These are phyloP conservation scores for Cucurbita maxima DNA, from an alignment of 306 rosid genomes.

Conservation along the genomic window DNA sequence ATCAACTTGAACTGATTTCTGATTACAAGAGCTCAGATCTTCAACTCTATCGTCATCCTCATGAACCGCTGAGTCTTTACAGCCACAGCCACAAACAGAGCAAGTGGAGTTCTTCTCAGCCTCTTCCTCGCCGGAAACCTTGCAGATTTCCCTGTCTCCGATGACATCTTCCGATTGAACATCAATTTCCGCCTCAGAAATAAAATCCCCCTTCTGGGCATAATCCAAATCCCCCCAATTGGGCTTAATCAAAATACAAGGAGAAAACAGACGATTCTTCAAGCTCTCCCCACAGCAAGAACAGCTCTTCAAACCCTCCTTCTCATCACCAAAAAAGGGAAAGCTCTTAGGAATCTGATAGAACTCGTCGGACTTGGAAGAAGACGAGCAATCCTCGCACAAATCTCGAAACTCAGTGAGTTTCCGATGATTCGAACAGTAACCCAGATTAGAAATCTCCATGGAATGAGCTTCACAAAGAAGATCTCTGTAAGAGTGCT, in stretches of 20 bases:
- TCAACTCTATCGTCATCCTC: slow-evolving; percentile 25
- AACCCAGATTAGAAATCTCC: slow-evolving; percentile 65
- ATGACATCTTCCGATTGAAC: slow-evolving; percentile 30
- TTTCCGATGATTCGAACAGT: slow-evolving; percentile 51
- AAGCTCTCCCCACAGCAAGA: slow-evolving; percentile 68
- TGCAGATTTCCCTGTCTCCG: slow-evolving; percentile 19
- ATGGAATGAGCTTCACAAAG: slow-evolving; percentile 68
- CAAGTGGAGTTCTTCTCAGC: slow-evolving; percentile 31
- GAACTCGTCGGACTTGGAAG: slow-evolving; percentile 22
- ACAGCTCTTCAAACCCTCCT: slow-evolving; percentile 28
- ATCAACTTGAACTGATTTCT: slow-evolving; percentile 9
- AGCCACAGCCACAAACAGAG: slow-evolving; percentile 36
- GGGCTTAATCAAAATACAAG: slow-evolving; percentile 58
- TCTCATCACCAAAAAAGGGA: slow-evolving; percentile 36
- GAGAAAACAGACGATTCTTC: slow-evolving; percentile 36
- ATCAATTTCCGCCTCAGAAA: slow-evolving; percentile 21
- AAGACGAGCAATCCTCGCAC: slow-evolving; percentile 78
- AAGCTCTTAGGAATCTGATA: slow-evolving; percentile 34
- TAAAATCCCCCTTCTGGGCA: slow-evolving; percentile 32
- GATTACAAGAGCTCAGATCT: not conserved
- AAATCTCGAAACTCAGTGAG: slow-evolving; percentile 46
- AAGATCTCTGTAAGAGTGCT: slow-evolving; percentile 47
- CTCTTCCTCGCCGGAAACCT: slow-evolving; percentile 38
- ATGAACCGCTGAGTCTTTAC: slow-evolving; percentile 25
- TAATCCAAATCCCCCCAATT: slow-evolving; percentile 47